phyloP scores from a whole-genome alignment of 805 yeast species.

The Saccharomyces paradoxus region DNA sequence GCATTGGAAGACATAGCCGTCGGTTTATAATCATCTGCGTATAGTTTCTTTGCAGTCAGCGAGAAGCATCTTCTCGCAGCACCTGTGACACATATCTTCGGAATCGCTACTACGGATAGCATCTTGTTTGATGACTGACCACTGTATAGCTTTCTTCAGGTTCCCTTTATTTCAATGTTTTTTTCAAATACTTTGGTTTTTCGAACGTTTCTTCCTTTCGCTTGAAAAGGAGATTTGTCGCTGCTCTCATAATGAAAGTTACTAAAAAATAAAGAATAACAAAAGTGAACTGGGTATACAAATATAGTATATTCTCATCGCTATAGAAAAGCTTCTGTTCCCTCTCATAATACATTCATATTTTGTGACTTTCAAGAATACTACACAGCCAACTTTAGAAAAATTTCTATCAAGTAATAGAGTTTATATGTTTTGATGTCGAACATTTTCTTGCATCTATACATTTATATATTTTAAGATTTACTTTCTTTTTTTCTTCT shows the following conservation, averaged over 20 bases:
- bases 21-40: constrained; percentile 10
- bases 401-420: background rate
- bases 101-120: background rate
- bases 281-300: background rate
- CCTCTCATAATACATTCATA: too few relatives aligned
- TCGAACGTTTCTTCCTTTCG: background rate
- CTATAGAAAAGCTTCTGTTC: background rate
- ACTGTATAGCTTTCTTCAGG: background rate
- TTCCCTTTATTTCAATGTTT: background rate
- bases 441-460: background rate
- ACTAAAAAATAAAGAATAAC: background rate
- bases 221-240: background rate
- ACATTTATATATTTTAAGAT: background rate
- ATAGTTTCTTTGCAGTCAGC: constrained; percentile 7
- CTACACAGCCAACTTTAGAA: background rate
- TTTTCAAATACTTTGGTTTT: background rate
- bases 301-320: background rate
- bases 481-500: constrained; percentile 36
- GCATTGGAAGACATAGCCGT: background rate
- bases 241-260: background rate
- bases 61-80: constrained; percentile 7
- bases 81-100: background rate
- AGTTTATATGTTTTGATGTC: background rate
- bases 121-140: background rate
- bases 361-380: too few relatives aligned